phyloP scores from a whole-genome alignment of 257 asterid genomes.

The Ophiorrhiza pumila region DNA sequence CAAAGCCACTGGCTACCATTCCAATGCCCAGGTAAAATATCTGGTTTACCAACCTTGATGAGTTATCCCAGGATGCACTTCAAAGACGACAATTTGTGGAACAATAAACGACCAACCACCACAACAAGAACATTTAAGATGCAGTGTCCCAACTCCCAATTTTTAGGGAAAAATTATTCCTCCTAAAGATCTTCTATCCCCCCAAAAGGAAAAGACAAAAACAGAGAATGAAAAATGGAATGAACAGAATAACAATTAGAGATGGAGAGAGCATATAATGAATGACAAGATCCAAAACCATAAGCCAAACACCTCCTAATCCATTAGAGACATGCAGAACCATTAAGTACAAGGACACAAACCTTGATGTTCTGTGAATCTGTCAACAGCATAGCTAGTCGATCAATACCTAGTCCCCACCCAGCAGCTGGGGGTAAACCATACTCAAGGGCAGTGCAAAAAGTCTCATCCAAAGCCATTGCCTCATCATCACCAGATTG shows the following conservation, averaged over 20 bases:
- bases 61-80: background rate
- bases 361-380: conserved; percentile 97
- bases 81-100: background rate
- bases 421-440: conserved; percentile 97
- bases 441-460: conserved; percentile 86
- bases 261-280: background rate
- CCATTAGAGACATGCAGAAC: background rate
- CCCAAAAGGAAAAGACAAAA: background rate
- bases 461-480: conserved; percentile 87
- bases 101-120: too few species aligned
- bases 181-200: background rate
- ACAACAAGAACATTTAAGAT: background rate
- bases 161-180: background rate
- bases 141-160: background rate
- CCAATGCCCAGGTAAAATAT: too few species aligned
- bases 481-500: conserved; percentile 99
- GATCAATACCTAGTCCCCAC: conserved; percentile 95
- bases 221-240: too few species aligned
- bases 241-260: background rate
- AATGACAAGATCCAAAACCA: background rate
- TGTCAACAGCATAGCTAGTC: conserved; percentile 79
- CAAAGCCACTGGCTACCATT: too few species aligned
- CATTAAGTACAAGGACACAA: background rate
- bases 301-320: background rate
- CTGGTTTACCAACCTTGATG: too few species aligned